phyloP scores from a whole-genome alignment of 169 alveolate species.

The Eimeria brunetti region DNA sequence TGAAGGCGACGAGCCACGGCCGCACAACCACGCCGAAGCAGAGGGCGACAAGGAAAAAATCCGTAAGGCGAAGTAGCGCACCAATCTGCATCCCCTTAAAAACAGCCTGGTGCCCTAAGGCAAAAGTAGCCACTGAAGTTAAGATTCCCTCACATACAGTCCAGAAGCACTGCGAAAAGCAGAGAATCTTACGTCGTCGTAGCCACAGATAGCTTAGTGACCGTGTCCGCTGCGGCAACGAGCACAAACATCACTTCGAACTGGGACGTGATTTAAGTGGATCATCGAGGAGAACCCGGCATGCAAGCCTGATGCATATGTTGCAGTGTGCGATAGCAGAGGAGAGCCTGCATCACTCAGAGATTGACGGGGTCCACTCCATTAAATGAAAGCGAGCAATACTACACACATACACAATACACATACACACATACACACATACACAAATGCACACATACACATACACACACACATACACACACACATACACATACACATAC shows the following conservation, averaged over 20 bases:
- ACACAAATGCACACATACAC: too few relatives aligned
- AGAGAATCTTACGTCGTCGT: conserved; percentile 62
- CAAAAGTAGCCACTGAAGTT: conserved; percentile 21
- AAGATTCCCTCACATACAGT: conserved; percentile 27
- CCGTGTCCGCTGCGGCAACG: conserved; percentile 43
- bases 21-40: conserved; percentile 54
- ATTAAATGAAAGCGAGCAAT: background rate
- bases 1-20: conserved; percentile 64
- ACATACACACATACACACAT: too few relatives aligned
- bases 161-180: conserved; percentile 36
- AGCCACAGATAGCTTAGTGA: conserved; percentile 51
- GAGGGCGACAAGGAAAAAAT: conserved; percentile 44
- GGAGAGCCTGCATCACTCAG: background rate
- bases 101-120: conserved; percentile 11
- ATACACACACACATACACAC: too few relatives aligned
- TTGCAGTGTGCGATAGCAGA: background rate
- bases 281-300: too few relatives aligned
- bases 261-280: background rate
- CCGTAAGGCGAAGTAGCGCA: conserved; percentile 40
- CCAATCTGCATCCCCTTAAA: conserved; percentile 25
- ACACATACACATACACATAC: too few relatives aligned
- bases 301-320: too few relatives aligned
- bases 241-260: background rate
- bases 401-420: background rate
- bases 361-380: background rate